A percentile compares a stretch with the other conserved stretches of the same genome.
These are phyloP conservation scores for Circinella minor DNA, from an alignment of 371 early-diverging fungal genomes.

Conservation along the genomic window DNA sequence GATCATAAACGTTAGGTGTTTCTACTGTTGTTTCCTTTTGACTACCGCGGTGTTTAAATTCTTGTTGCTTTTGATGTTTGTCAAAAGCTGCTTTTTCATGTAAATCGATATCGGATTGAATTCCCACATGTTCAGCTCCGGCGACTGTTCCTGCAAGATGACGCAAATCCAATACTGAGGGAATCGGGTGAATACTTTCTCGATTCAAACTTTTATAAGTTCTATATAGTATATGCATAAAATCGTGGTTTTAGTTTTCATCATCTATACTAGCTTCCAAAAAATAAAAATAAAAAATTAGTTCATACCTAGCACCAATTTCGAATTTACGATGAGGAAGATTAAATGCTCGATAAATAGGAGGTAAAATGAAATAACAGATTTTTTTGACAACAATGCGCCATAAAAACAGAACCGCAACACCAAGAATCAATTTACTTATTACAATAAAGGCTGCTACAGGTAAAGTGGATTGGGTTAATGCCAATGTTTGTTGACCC, in stretches of 20 bases:
- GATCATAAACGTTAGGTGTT: conserved; percentile 27
- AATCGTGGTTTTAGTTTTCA: too few species aligned
- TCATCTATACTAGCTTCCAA: too few species aligned
- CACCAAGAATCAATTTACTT: conserved; percentile 54
- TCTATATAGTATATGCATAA: conserved; percentile 27
- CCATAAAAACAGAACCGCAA: conserved; percentile 67
- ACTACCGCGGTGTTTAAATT: conserved; percentile 39
- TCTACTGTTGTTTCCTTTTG: conserved; percentile 23
- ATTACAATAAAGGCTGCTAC: conserved; percentile 40
- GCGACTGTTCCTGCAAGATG: conserved; percentile 50
- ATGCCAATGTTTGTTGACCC: conserved; percentile 31
- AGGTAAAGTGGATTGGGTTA: conserved; percentile 41
- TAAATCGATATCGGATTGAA: conserved; percentile 62
- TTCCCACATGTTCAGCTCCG: conserved; percentile 55
- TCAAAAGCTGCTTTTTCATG: conserved; percentile 53
- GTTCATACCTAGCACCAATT: conserved; percentile 49
- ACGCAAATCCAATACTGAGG: conserved; percentile 65
- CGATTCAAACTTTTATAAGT: conserved; percentile 62
- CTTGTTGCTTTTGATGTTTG: conserved; percentile 15
- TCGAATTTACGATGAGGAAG: conserved; percentile 64
- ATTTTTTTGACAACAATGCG: conserved; percentile 64
- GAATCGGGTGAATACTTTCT: conserved; percentile 66
- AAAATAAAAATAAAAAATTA: not conserved
- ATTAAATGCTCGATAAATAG: conserved; percentile 66
- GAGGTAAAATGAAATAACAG: conserved; percentile 62